Conservation (phyloP, 2,329 filamentous ascomycete genomes). For the Diaporthe amygdali region DNA sequence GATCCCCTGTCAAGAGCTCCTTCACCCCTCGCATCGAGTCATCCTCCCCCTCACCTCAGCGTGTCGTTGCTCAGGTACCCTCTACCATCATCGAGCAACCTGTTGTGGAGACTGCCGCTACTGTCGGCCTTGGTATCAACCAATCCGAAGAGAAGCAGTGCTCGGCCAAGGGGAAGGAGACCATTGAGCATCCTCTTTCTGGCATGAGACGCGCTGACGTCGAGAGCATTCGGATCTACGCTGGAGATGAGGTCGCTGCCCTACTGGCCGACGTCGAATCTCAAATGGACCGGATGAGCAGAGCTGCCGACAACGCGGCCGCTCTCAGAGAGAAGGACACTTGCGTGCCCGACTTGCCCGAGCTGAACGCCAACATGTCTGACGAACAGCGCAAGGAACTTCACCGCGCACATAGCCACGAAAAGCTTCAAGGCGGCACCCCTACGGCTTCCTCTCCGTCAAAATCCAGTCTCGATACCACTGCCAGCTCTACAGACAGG, state of each 20-base stretch:
- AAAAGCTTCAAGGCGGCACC: slow-evolving; percentile 50
- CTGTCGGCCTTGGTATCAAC: slow-evolving; percentile 31
- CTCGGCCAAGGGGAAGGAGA: background rate
- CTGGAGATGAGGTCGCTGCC: slow-evolving; percentile 69
- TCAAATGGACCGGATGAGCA: slow-evolving; percentile 56
- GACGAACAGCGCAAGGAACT: slow-evolving; percentile 46
- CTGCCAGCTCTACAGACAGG: slow-evolving; percentile 11
- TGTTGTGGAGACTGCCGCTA: slow-evolving; percentile 49
- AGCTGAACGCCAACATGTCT: slow-evolving; percentile 28
- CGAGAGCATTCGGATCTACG: slow-evolving; percentile 73
- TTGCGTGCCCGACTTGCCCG: slow-evolving; percentile 27
- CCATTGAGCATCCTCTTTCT: slow-evolving; percentile 28
- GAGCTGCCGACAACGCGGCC: slow-evolving; percentile 40
- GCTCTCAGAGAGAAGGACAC: slow-evolving; percentile 37
- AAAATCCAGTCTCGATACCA: slow-evolving; percentile 30
- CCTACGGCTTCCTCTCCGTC: slow-evolving; percentile 38
- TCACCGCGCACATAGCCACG: slow-evolving; percentile 57
- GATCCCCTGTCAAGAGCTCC: slow-evolving; percentile 58
- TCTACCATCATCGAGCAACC: slow-evolving; percentile 61
- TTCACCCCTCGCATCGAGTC: slow-evolving; percentile 39
- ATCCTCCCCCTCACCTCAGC: slow-evolving; percentile 53
- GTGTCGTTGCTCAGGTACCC: slow-evolving; percentile 58
- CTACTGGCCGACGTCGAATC: slow-evolving; percentile 71
- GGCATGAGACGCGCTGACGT: slow-evolving; percentile 46
- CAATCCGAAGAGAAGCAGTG: slow-evolving; percentile 19